Evolutionary conservation across 495 filamentous ascomycete species (phyloP), one percentile per base, ranked within the genome.

Genomic region (Elasticomyces elasticus): DNA sequence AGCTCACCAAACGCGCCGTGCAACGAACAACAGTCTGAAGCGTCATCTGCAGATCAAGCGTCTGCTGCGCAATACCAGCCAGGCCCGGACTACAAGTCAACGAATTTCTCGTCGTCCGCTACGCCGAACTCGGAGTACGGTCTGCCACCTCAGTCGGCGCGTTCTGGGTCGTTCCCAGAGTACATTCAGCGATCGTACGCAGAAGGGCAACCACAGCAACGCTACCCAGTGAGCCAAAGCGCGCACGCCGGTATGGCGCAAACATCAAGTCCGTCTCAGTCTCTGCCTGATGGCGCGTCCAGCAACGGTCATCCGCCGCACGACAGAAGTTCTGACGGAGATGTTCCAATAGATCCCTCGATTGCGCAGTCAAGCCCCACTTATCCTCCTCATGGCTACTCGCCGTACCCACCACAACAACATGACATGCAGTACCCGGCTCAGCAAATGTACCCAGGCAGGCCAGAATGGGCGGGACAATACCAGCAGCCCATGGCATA

Each of bases 281-380:
- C 80, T 79, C 75, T 84, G 74, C 78, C 79, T 76, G 80, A 85
- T 84, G 82, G 79, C 71, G 78, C 80, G 72, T 76, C 79, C 77
- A 78, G 85, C 73, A 76, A 76, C 72, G 71, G 71, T 74, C 73
- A 76, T 71, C 74, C 71, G 65, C 74, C 77, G 64, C 74, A 81
- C 67, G 82, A 82, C 75, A 76, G 80, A 69, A 88, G 86, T 71
- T 91, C 88, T 95, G 85, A 95, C 89, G 77, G 78, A 80, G 83
- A 88, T 80, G 80, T 92, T 75, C 89, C 88, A 85, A 86, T 95
- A 96, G 92, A 98, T 94, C 89, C 91, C 59, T 90, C 89, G 62
- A 92, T 96, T 62, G 85, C 92, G 69, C 84, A 86, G 62, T 83
- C 88, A 54, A 95, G 89, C 75, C 88, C 91, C 49, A 86, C 87